Percentiles rank a stretch among this genome's conserved stretches.
Conservation (phyloP, 1,284 basidiomycete genomes). For the Neotropicomus parvogracilis region DNA sequence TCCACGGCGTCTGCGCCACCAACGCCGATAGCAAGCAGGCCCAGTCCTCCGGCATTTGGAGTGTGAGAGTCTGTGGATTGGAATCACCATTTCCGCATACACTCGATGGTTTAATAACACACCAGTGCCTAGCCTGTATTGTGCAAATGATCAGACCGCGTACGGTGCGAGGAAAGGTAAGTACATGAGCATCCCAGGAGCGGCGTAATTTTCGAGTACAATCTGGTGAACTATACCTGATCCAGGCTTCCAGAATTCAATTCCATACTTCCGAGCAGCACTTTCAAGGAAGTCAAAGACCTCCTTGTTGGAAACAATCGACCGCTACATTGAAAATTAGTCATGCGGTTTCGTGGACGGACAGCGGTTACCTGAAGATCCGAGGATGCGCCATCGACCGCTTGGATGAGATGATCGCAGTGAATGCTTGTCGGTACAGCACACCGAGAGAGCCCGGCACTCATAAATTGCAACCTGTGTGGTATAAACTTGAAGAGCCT, state of each 20-base stretch:
- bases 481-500: conserved; percentile 10
- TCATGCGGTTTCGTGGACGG: neutral
- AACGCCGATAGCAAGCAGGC: conserved; percentile 97
- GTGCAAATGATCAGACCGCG: conserved; percentile 15
- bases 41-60: conserved; percentile 96
- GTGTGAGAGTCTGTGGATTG: conserved; percentile 86
- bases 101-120: conserved; percentile 10
- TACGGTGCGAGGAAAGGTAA: conserved; percentile 23
- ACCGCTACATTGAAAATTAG: conserved; percentile 48
- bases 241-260: conserved; percentile 95
- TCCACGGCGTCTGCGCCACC: conserved; percentile 99
- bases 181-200: conserved; percentile 81
- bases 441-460: conserved; percentile 82
- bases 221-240: conserved; percentile 98
- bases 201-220: conserved; percentile 96
- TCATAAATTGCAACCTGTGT: conserved; percentile 93
- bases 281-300: conserved; percentile 98
- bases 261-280: conserved; percentile 91
- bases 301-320: conserved; percentile 89
- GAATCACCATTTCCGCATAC: conserved; percentile 3
- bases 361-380: conserved; percentile 65
- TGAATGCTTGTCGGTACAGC: conserved; percentile 89
- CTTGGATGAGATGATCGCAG: conserved; percentile 96
- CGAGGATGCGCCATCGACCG: conserved; percentile 76
- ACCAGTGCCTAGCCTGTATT: conserved; percentile 72